These are phyloP conservation scores for Oryza longistaminata DNA, from an alignment of 176 grass and related monocot genomes.

Conservation along the genomic window DNA sequence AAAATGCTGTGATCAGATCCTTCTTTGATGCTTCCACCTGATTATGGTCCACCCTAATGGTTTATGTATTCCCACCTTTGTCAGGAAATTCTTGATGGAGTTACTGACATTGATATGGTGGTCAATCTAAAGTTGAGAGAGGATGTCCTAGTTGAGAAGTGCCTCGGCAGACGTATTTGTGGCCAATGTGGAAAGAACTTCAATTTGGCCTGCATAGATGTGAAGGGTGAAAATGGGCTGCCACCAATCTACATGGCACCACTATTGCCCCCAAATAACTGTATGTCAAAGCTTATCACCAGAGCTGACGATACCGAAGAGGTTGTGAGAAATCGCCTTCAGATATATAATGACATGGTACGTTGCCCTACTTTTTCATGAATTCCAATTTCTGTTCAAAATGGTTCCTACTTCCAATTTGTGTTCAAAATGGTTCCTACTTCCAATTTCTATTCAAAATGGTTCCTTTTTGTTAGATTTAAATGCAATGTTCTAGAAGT, in stretches of 20 bases:
- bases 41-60: neutral
- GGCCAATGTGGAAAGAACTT: slow-evolving; percentile 77
- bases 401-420: neutral
- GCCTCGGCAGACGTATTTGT: slow-evolving; percentile 93
- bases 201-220: slow-evolving; percentile 87
- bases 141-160: slow-evolving; percentile 89
- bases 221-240: slow-evolving; percentile 66
- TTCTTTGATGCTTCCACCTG: neutral
- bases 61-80: neutral
- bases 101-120: slow-evolving; percentile 91
- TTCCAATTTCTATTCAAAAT: neutral
- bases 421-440: neutral
- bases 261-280: slow-evolving; percentile 73
- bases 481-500: neutral
- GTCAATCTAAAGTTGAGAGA: slow-evolving; percentile 96
- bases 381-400: neutral
- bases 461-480: neutral
- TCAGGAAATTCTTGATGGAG: slow-evolving; percentile 83
- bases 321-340: slow-evolving; percentile 74
- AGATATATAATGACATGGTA: slow-evolving; percentile 88
- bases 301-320: slow-evolving; percentile 88
- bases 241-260: slow-evolving; percentile 87
- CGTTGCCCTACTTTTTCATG: neutral
- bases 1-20: neutral
- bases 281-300: slow-evolving; percentile 77